Evolutionary conservation across 257 asterid species (phyloP).

Genomic region (Fraxinus anomala): DNA sequence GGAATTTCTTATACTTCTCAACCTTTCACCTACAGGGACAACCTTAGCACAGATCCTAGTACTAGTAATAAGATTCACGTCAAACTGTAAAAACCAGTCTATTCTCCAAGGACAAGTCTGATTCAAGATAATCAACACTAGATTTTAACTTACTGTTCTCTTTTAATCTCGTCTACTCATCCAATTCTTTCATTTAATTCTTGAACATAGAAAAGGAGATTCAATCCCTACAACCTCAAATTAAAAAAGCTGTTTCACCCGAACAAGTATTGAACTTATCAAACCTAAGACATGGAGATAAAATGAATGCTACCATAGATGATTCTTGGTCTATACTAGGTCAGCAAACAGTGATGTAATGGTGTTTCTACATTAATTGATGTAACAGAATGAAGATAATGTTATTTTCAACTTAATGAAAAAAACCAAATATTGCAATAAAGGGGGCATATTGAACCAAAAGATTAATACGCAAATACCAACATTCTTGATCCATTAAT

Average conservation of each 20-base stretch:
- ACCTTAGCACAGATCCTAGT: neutral
- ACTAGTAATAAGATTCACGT: neutral
- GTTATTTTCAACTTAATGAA: neutral
- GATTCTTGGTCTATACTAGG: neutral
- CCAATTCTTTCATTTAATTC: neutral
- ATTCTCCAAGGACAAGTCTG: neutral
- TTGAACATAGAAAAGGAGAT: neutral
- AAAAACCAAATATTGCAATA: neutral
- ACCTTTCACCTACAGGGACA: neutral
- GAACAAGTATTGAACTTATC: neutral
- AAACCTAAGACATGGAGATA: neutral
- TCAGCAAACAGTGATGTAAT: neutral
- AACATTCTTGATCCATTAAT: neutral
- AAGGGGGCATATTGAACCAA: neutral
- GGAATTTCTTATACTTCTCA: neutral
- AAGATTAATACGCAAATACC: neutral
- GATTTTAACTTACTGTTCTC: neutral
- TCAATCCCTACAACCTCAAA: neutral
- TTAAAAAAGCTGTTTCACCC: neutral
- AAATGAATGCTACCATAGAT: neutral
- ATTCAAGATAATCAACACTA: neutral
- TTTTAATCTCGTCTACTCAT: neutral
- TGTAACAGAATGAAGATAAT: neutral
- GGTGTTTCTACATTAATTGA: neutral
- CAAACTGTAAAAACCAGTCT: neutral